phyloP scores from a whole-genome alignment of 2,329 filamentous ascomycete genomes.

The Beauveria rudraprayagi region DNA sequence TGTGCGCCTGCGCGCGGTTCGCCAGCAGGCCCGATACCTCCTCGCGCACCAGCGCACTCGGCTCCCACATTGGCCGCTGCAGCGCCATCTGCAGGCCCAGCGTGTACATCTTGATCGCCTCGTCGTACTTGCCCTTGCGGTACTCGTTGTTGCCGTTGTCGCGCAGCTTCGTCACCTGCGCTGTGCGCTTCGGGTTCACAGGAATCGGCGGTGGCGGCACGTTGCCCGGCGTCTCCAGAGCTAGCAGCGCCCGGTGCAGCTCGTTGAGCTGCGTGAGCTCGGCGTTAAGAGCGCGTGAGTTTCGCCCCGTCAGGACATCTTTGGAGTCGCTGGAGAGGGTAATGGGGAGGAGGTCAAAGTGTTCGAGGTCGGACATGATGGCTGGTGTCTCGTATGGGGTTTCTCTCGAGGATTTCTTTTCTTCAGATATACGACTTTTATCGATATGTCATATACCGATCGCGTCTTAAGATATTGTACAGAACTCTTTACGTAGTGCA shows the following conservation, averaged over 20 bases:
- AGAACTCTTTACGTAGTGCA: background rate
- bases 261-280: slow-evolving; percentile 43
- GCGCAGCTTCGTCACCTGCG: slow-evolving; percentile 82
- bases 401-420: background rate
- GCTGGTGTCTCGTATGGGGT: background rate
- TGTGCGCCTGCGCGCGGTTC: slow-evolving; percentile 85
- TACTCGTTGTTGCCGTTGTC: slow-evolving; percentile 78
- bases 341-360: slow-evolving; percentile 77
- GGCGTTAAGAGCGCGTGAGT: slow-evolving; percentile 44
- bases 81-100: slow-evolving; percentile 88
- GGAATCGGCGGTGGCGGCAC: slow-evolving; percentile 81
- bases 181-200: slow-evolving; percentile 85
- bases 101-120: slow-evolving; percentile 74
- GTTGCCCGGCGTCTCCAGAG: slow-evolving; percentile 50
- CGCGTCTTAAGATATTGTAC: background rate
- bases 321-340: slow-evolving; percentile 76
- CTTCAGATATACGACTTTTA: background rate
- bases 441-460: background rate
- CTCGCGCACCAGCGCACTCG: slow-evolving; percentile 71
- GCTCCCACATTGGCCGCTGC: slow-evolving; percentile 79
- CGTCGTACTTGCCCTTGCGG: slow-evolving; percentile 65
- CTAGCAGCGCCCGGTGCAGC: slow-evolving; percentile 11
- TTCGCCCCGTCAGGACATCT: slow-evolving; percentile 47
- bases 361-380: slow-evolving; percentile 53
- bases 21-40: slow-evolving; percentile 73